Conservation (phyloP, 73 alveolate species). For the Paramecium primaurelia region DNA sequence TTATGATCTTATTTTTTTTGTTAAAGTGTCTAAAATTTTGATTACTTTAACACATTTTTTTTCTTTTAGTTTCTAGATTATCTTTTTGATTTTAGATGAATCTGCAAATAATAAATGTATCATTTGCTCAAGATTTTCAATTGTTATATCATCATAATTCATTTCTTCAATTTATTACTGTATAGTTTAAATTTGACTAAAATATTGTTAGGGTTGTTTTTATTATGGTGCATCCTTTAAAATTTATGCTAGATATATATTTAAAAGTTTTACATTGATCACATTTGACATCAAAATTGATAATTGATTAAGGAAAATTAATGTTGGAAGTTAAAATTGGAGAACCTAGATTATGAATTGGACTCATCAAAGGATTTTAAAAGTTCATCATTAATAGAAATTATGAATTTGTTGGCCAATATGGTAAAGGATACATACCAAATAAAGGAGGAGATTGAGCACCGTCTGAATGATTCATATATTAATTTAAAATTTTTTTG, state of each 20-base stretch:
- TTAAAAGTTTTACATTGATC: background rate
- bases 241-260: background rate
- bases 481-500: slow-evolving; percentile 7
- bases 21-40: background rate
- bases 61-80: background rate
- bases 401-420: slow-evolving; percentile 1
- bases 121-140: background rate
- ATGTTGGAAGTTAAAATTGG: background rate
- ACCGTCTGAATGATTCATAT: slow-evolving; percentile 25
- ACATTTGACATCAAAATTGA: background rate
- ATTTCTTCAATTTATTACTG: background rate
- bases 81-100: background rate
- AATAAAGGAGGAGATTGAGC: slow-evolving; percentile 4
- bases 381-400: background rate
- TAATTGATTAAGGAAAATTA: background rate
- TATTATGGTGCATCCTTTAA: background rate
- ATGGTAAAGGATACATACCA: background rate
- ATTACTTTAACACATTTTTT: background rate
- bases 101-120: background rate
- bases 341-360: background rate
- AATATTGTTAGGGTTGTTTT: background rate
- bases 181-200: background rate
- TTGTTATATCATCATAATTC: background rate
- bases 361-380: background rate
- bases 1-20: background rate